Base-by-base conservation (phyloP, 2,329 filamentous ascomycete species). In the Epichloe glyceriae region DNA sequence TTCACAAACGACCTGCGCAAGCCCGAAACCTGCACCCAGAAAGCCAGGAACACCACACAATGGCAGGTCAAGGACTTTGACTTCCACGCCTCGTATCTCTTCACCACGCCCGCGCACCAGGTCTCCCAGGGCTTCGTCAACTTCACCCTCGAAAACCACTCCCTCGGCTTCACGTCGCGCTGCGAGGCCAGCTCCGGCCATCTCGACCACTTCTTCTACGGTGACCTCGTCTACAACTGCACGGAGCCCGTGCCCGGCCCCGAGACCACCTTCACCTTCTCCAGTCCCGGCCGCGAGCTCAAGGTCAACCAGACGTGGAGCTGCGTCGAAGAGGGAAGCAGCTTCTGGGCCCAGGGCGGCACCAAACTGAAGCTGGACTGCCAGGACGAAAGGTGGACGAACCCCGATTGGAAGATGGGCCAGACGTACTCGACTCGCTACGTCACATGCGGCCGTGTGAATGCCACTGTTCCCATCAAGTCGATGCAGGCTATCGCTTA, bases 91-190 rank as follows among this genome's bases (percentile, higher is more conserved):
- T 68, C 64, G 11, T 74, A 72, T 60, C 61, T 65, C 59, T 77
- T 75, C 66, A 67, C 66, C 15, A 77, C 72, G 2, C 74, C 75
- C 0, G 65, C 74, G 3, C 75, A 78, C 63, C 73, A 76, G 55
- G 73, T 70, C 60, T 68, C 68, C 2, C 68, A 62, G 61, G 75
- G 74, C 46, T 66, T 67, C 52, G 68, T 73, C 54, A 66, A 64
- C 59, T 78, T 78, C 64, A 72, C 70, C 54, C 63, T 78, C n/a
- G 58, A 61, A 50, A 77, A 76, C 67, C 64, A 69, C 14, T 71
- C 66, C 34, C 56, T 74, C 38, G 55, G 62, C 39, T 66, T 68
- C 54, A 57, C 55, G 20, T 60, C 65, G 43, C 47, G 49, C 35
- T 78, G 75, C 69, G 55, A 54, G 30, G 72, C 64, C 43, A 14